Evolutionary conservation across 2,329 filamentous ascomycete species (phyloP).

Genomic region (Hirsutella rhossiliensis): DNA sequence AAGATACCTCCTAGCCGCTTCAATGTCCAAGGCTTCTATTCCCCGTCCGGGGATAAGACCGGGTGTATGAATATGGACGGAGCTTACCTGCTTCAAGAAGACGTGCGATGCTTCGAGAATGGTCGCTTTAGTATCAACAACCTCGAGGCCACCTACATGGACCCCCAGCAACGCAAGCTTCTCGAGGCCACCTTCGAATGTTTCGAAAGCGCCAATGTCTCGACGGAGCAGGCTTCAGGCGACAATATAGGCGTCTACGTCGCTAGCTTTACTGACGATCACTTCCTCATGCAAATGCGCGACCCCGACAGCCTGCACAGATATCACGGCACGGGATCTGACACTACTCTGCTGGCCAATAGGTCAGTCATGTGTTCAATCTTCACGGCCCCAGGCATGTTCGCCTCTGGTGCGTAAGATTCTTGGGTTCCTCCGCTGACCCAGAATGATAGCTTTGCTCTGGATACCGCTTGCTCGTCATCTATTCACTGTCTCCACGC

Average conservation of each 20-base stretch:
- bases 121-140: constrained; percentile 26
- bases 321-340: constrained; percentile 14
- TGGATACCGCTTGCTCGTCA: constrained; percentile 25
- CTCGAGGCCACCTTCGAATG: constrained; percentile 29
- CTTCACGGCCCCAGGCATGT: constrained; percentile 15
- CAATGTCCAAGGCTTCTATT: constrained; percentile 11
- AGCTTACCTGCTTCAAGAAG: constrained; percentile 15
- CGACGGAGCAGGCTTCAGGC: constrained; percentile 13
- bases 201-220: constrained; percentile 23
- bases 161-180: constrained; percentile 28
- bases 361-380: constrained; percentile 25
- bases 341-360: constrained; percentile 22
- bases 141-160: constrained; percentile 23
- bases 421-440: neutral
- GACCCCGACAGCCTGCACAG: constrained; percentile 6
- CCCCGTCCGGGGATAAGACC: constrained; percentile 21
- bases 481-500: constrained; percentile 14
- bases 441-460: constrained; percentile 9
- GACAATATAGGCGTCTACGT: constrained; percentile 6
- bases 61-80: constrained; percentile 8
- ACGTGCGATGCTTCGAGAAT: constrained; percentile 21
- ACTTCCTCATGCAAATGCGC: constrained; percentile 3
- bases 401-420: neutral
- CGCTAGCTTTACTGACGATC: constrained; percentile 7
- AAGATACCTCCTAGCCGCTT: constrained; percentile 4